Evolutionary conservation across 768 basidiomycete genomes (phyloP).

Genomic region (Asterophora lycoperdoides): DNA sequence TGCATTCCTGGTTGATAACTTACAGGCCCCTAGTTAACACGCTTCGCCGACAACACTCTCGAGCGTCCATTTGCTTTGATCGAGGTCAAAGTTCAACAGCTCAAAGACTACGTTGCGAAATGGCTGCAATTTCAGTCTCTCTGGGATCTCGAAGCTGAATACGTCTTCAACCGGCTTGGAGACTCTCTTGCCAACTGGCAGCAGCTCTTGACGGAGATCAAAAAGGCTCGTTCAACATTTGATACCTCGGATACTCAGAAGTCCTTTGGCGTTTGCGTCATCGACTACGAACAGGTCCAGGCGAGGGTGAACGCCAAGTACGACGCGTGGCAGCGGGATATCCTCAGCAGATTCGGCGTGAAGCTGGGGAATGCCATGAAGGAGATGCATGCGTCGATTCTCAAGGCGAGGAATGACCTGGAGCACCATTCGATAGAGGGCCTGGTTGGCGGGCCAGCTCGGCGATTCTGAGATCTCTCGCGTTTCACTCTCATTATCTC

Average conservation of each 20-base stretch:
- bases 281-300: conserved; percentile 98
- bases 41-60: conserved; percentile 68
- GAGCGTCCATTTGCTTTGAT: conserved; percentile 81
- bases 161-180: conserved; percentile 92
- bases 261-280: conserved; percentile 87
- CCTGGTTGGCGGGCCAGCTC: conserved; percentile 51
- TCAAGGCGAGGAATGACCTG: conserved; percentile 92
- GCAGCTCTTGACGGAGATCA: conserved; percentile 93
- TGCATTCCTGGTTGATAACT: background rate
- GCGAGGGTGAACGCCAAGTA: conserved; percentile 97
- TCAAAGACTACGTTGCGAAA: conserved; percentile 90
- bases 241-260: conserved; percentile 94
- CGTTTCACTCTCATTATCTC: conserved; percentile 1
- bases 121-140: conserved; percentile 99
- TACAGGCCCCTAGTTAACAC: conserved; percentile 52
- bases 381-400: conserved; percentile 91
- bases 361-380: conserved; percentile 96
- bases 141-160: conserved; percentile 97
- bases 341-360: conserved; percentile 84
- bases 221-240: conserved; percentile 93
- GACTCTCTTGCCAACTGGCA: conserved; percentile 95
- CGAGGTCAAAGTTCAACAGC: conserved; percentile 81
- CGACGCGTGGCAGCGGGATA: conserved; percentile 96
- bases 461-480: conserved; percentile 41
- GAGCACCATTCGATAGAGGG: conserved; percentile 97